Conservation (phyloP, 2,329 filamentous ascomycete genomes). For the Akanthomyces lecanii region DNA sequence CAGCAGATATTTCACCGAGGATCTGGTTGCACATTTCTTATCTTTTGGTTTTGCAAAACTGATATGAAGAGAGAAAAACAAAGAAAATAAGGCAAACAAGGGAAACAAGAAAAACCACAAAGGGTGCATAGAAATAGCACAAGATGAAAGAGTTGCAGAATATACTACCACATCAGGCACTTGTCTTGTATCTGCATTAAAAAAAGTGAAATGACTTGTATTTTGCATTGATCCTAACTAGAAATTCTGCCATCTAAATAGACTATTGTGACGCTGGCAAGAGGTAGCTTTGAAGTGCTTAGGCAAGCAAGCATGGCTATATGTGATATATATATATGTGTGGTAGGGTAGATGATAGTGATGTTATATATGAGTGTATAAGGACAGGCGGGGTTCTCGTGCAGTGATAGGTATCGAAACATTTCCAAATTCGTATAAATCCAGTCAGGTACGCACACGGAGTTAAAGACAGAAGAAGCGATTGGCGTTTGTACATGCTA, state of each 20-base stretch:
- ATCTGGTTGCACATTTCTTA: constrained; percentile 1
- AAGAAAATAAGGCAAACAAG: constrained; percentile 8
- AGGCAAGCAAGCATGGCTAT: neutral
- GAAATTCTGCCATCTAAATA: neutral
- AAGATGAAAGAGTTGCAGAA: constrained; percentile 6
- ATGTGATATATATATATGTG: neutral
- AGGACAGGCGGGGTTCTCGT: neutral
- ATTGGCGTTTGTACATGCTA: neutral
- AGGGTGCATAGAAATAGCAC: constrained; percentile 5
- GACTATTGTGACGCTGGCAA: neutral
- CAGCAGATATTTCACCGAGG: neutral
- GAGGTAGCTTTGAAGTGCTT: neutral
- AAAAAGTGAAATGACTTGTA: neutral
- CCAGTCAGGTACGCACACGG: neutral
- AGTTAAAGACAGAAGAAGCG: neutral
- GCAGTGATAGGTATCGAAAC: neutral
- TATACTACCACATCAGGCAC: constrained; percentile 11
- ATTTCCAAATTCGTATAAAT: neutral
- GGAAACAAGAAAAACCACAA: neutral
- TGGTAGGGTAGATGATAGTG: neutral
- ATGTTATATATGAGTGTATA: neutral
- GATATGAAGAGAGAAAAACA: constrained; percentile 12
- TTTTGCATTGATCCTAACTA: neutral
- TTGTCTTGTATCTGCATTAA: neutral
- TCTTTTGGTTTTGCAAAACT: constrained; percentile 17